Evolutionary conservation across 2,329 filamentous ascomycete species (phyloP).

Genomic region (Pseudonectria foliicola): DNA sequence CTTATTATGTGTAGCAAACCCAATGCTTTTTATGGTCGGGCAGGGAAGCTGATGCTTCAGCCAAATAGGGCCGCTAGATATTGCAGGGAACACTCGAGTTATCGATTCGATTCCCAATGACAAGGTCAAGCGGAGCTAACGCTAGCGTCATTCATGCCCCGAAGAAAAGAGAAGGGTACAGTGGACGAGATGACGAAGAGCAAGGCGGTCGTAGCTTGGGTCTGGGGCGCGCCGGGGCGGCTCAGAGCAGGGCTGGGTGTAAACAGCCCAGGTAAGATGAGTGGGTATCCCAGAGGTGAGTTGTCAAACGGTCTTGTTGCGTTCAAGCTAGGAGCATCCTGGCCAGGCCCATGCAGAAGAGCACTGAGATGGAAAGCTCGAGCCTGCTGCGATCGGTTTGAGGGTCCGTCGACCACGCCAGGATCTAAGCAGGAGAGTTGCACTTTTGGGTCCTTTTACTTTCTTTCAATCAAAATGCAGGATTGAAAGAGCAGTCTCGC

Average conservation of each 20-base stretch:
- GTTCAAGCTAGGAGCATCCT: constrained; percentile 35
- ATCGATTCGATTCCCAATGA: constrained; percentile 23
- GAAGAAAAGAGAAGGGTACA: constrained; percentile 11
- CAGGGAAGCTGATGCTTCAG: constrained; percentile 24
- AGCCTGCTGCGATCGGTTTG: constrained; percentile 32
- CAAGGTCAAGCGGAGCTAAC: constrained; percentile 20
- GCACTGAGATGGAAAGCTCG: constrained; percentile 33
- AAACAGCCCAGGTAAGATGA: constrained; percentile 12
- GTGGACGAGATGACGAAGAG: constrained; percentile 23
- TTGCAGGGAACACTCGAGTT: constrained; percentile 8
- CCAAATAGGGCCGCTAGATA: constrained; percentile 21
- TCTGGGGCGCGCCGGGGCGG: constrained; percentile 21
- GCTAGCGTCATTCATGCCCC: constrained; percentile 23
- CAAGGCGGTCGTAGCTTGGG: constrained; percentile 18
- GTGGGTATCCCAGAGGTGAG: constrained; percentile 26
- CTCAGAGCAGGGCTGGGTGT: constrained; percentile 13
- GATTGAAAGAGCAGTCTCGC: constrained; percentile 18
- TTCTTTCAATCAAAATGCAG: too few relatives aligned
- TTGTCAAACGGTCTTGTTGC: constrained; percentile 31
- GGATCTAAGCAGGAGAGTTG: constrained; percentile 28
- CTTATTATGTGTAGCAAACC: constrained; percentile 21
- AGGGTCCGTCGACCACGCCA: constrained; percentile 33
- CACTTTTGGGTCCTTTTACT: constrained; percentile 10
- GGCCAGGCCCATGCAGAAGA: constrained; percentile 29
- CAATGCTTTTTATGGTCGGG: constrained; percentile 20